A percentile compares a stretch with the other conserved stretches of the same genome.
Conservation (phyloP, 306 rosid species). For the Cucurbita moschata region DNA sequence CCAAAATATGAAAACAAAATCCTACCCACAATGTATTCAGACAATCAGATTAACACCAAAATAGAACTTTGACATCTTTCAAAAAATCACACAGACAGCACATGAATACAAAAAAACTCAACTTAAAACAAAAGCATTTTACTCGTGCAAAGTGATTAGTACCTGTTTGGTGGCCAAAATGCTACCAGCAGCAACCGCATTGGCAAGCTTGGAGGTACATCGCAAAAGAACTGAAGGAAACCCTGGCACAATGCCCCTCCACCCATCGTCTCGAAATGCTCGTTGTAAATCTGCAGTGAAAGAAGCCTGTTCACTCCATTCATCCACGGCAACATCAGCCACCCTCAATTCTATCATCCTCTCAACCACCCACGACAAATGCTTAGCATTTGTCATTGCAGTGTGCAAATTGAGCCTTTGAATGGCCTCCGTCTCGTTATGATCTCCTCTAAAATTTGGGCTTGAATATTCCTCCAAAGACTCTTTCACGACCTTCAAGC, state of each 20-base stretch:
- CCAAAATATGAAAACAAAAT: neutral
- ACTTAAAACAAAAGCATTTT: neutral
- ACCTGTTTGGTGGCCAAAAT: conserved; percentile 72
- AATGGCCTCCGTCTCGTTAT: conserved; percentile 77
- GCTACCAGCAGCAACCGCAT: conserved; percentile 58
- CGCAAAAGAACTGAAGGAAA: conserved; percentile 68
- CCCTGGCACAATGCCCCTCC: conserved; percentile 83
- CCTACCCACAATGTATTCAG: neutral
- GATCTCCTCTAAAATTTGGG: conserved; percentile 66
- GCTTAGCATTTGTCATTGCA: conserved; percentile 61
- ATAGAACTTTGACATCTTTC: neutral
- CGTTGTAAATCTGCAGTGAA: conserved; percentile 70
- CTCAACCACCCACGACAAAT: conserved; percentile 71
- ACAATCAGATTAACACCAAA: neutral
- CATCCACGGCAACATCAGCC: conserved; percentile 58
- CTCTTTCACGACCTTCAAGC: conserved; percentile 62
- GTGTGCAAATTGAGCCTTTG: conserved; percentile 80
- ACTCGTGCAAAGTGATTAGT: neutral
- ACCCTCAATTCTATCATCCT: conserved; percentile 91
- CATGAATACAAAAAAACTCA: neutral
- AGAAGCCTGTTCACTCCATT: conserved; percentile 68
- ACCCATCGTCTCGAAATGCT: conserved; percentile 70
- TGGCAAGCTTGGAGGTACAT: conserved; percentile 63
- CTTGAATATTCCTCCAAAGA: conserved; percentile 81
- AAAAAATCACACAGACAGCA: neutral